Evolutionary conservation across 441 rosid species (phyloP).

Genomic region (Jatropha podagrica): DNA sequence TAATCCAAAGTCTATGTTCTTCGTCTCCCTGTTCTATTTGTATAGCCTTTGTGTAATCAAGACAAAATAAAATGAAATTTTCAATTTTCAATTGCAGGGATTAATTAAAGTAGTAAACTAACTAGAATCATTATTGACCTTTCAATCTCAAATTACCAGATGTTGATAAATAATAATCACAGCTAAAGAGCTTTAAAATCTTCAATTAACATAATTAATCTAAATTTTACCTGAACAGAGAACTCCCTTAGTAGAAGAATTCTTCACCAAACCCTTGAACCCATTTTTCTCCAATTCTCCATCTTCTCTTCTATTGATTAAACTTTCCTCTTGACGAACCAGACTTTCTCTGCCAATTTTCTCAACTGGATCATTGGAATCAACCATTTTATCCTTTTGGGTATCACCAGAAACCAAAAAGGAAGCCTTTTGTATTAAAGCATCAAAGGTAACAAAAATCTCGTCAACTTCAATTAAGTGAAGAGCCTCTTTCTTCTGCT

Average conservation of each 20-base stretch:
- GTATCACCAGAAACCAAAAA: conserved; percentile 47
- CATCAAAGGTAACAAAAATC: conserved; percentile 49
- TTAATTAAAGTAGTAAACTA: not conserved
- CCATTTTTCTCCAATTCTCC: conserved; percentile 30
- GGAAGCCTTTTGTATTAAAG: conserved; percentile 51
- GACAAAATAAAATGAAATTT: not conserved
- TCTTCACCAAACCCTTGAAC: conserved; percentile 32
- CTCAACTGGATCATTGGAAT: conserved; percentile 25
- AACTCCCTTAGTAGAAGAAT: conserved; percentile 41
- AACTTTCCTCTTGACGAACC: conserved; percentile 25
- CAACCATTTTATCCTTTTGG: conserved; percentile 25
- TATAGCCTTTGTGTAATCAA: not conserved
- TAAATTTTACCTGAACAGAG: conserved; percentile 37
- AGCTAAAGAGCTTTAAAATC: not conserved
- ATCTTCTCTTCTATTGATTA: conserved; percentile 28
- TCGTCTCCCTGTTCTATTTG: too few species aligned
- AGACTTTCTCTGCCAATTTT: conserved; percentile 31
- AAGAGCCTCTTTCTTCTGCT: conserved; percentile 55
- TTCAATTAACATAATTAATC: not conserved
- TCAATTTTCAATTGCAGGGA: not conserved
- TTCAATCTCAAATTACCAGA: not conserved
- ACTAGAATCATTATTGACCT: not conserved
- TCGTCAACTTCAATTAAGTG: conserved; percentile 47
- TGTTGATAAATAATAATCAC: not conserved
- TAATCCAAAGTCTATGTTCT: too few species aligned